Conservation (phyloP, 345 rosid species). For the thale cress (Arabidopsis thaliana) region DNA sequence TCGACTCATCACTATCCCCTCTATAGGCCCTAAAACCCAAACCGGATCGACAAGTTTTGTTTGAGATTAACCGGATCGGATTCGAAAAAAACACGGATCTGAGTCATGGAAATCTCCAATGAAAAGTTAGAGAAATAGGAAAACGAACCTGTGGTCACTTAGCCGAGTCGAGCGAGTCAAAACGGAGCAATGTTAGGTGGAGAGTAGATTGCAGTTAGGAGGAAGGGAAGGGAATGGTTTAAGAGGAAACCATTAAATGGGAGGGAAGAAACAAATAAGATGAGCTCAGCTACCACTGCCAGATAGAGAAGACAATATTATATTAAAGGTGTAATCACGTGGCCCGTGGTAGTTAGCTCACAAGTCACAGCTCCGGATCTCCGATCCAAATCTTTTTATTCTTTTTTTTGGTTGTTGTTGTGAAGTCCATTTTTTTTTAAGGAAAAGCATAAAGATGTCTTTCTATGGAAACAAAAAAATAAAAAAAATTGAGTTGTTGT, state of each 20-base stretch:
- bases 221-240: conserved; percentile 1
- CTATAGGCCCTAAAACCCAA: conserved; percentile 26
- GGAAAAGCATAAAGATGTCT: background rate
- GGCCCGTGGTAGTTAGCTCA: conserved; percentile 56
- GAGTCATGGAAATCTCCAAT: background rate
- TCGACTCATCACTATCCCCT: conserved; percentile 6
- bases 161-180: conserved; percentile 29
- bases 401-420: background rate
- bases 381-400: background rate
- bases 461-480: background rate
- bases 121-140: background rate
- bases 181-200: conserved; percentile 19
- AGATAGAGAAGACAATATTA: conserved; percentile 4
- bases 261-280: conserved; percentile 18
- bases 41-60: conserved; percentile 26
- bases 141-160: conserved; percentile 2
- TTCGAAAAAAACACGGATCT: conserved; percentile 32
- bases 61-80: conserved; percentile 3
- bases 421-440: background rate
- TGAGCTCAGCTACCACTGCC: conserved; percentile 26
- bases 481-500: too few relatives aligned
- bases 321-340: conserved; percentile 29
- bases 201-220: conserved; percentile 25
- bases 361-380: conserved; percentile 15
- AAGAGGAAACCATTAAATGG: conserved; percentile 19